Evolutionary conservation across 192 early-diverging fungal species (phyloP).

Genomic region (Gaertneriomyces semiglobifer): DNA sequence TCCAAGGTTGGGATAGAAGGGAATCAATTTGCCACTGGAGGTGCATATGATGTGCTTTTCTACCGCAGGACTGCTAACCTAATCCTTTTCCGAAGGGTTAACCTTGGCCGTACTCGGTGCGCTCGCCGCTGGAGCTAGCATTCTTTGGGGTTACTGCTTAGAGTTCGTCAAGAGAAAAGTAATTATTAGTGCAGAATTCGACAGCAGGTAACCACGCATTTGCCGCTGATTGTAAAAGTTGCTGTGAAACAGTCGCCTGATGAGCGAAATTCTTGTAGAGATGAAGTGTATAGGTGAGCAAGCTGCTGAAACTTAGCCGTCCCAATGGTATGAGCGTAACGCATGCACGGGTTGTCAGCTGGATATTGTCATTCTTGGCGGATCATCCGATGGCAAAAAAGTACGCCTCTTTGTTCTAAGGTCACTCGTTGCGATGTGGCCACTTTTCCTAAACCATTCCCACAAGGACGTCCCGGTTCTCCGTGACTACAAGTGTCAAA

Average conservation of each 20-base stretch:
- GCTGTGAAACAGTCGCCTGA: no score
- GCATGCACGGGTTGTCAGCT: background rate
- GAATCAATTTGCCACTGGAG: slow-evolving; percentile 16
- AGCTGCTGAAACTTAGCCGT: background rate
- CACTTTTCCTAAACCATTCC: background rate
- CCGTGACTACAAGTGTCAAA: slow-evolving; percentile 10
- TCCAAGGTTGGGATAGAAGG: slow-evolving; percentile 7
- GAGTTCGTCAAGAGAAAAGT: slow-evolving; percentile 6
- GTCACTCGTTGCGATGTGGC: background rate
- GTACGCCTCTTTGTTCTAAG: slow-evolving; percentile 1
- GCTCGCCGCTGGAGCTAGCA: background rate
- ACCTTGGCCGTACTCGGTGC: slow-evolving; percentile 20
- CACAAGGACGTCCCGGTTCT: slow-evolving; percentile 11
- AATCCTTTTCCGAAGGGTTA: slow-evolving; percentile 1
- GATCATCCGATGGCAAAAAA: slow-evolving; percentile 23
- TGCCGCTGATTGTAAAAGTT: no score
- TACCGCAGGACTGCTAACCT: background rate
- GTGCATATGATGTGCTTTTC: background rate
- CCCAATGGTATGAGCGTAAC: background rate
- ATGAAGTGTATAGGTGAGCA: slow-evolving; percentile 14
- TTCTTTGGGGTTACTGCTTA: background rate
- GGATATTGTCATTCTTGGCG: slow-evolving; percentile 30
- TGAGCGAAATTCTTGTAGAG: background rate
- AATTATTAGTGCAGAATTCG: slow-evolving; percentile 15
- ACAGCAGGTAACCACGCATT: background rate